Evolutionary conservation across 208 protist species (phyloP).

Genomic region (Angomonas deanei): DNA sequence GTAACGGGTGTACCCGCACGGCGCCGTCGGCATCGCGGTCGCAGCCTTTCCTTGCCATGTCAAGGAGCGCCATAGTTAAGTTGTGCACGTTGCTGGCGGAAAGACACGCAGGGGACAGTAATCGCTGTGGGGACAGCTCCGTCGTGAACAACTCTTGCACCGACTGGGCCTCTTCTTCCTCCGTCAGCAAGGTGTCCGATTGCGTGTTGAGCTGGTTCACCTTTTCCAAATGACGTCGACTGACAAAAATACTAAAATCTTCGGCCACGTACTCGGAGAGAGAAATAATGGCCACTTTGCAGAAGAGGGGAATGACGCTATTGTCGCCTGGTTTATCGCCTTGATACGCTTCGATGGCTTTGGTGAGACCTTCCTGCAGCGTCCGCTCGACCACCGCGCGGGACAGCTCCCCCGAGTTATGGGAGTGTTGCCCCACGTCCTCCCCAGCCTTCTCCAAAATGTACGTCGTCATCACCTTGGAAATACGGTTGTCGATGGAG

Average conservation of each 20-base stretch:
- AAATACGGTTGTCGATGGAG: slow-evolving; percentile 1
- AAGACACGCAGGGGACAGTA: not conserved
- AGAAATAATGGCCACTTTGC: slow-evolving; percentile 28
- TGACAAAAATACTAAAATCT: slow-evolving; percentile 17
- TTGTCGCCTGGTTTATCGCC: not conserved
- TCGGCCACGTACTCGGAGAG: slow-evolving; percentile 46
- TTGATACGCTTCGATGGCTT: not conserved
- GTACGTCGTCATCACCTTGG: not conserved
- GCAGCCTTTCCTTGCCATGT: not conserved
- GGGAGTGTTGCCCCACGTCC: not conserved
- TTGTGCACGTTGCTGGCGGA: not conserved
- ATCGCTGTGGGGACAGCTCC: not conserved
- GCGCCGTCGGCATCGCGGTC: not conserved
- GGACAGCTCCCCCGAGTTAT: not conserved
- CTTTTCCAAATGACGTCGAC: not conserved
- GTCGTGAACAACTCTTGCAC: not conserved
- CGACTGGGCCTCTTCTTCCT: not conserved
- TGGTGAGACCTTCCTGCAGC: not conserved
- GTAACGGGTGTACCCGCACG: not conserved
- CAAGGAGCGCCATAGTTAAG: not conserved
- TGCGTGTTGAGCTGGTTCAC: not conserved
- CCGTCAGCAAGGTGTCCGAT: not conserved
- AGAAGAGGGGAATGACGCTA: slow-evolving; percentile 14
- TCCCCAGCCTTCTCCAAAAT: not conserved
- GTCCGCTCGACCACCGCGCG: not conserved